Percentiles rank a stretch among this genome's conserved stretches.
These are phyloP conservation scores for Gaultheria prostrata DNA, from an alignment of 148 eudicot species.

Conservation along the genomic window DNA sequence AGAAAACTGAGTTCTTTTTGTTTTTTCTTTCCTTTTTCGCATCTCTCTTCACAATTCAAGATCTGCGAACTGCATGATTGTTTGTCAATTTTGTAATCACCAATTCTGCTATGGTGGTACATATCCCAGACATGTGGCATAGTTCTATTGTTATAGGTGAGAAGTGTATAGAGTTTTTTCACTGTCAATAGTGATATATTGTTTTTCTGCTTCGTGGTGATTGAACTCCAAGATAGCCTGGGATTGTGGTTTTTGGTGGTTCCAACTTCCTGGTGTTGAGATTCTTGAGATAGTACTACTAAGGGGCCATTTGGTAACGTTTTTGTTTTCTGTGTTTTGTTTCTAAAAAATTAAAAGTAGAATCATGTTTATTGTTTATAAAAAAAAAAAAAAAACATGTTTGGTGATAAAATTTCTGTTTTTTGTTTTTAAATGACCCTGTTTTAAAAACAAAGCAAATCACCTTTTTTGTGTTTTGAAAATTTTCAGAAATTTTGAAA, in stretches of 20 bases:
- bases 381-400: too few species aligned
- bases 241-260: not conserved
- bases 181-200: not conserved
- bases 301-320: too few species aligned
- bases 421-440: too few species aligned
- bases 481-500: too few species aligned
- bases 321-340: too few species aligned
- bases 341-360: too few species aligned
- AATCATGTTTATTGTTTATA: too few species aligned
- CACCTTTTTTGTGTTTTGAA: too few species aligned
- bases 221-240: not conserved
- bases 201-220: not conserved
- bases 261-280: constrained; percentile 3
- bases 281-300: too few species aligned
- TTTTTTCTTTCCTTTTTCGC: not conserved
- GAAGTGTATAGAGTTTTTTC: constrained; percentile 4
- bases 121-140: not conserved
- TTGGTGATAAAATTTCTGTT: too few species aligned
- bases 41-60: not conserved
- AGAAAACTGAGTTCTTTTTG: not conserved
- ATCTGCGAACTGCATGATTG: not conserved
- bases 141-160: not conserved
- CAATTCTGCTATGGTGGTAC: not conserved
- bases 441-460: too few species aligned
- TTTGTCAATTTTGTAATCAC: not conserved